Evolutionary conservation across 495 filamentous ascomycete species (phyloP).

Genomic region (Penicillium herquei): DNA sequence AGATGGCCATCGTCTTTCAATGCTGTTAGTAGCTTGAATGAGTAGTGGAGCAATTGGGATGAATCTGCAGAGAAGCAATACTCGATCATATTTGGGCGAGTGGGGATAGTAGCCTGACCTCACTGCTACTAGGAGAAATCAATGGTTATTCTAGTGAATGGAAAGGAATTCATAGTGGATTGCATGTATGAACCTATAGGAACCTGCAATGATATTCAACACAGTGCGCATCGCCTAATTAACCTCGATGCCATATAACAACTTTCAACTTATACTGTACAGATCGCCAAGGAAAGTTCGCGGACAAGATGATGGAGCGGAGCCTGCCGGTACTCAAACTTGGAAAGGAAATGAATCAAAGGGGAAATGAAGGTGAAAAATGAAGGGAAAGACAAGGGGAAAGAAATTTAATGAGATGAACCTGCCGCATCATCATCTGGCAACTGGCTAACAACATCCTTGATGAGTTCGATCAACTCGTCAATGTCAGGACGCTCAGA

Average conservation of each 20-base stretch:
- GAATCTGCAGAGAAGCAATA: no score
- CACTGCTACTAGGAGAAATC: no score
- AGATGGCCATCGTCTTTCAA: no score
- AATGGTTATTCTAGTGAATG: not conserved
- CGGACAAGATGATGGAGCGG: not conserved
- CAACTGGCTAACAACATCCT: slow-evolving; percentile 68
- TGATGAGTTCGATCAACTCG: slow-evolving; percentile 78
- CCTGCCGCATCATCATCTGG: slow-evolving; percentile 60
- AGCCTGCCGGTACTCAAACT: not conserved
- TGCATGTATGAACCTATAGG: not conserved
- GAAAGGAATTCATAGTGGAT: not conserved
- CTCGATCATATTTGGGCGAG: no score
- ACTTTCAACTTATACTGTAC: not conserved
- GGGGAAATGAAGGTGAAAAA: not conserved
- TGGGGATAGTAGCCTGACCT: no score
- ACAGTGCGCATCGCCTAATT: not conserved
- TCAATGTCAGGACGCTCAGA: slow-evolving; percentile 87
- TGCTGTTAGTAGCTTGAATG: no score
- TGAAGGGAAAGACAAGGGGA: not conserved
- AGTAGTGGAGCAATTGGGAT: no score
- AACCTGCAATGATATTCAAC: not conserved
- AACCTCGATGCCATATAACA: not conserved
- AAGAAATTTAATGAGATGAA: slow-evolving; percentile 20
- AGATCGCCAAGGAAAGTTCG: not conserved
- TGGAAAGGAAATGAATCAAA: not conserved